These are phyloP conservation scores for Epichloe uncinata DNA, from an alignment of 2,329 filamentous ascomycete genomes.

Conservation along the genomic window DNA sequence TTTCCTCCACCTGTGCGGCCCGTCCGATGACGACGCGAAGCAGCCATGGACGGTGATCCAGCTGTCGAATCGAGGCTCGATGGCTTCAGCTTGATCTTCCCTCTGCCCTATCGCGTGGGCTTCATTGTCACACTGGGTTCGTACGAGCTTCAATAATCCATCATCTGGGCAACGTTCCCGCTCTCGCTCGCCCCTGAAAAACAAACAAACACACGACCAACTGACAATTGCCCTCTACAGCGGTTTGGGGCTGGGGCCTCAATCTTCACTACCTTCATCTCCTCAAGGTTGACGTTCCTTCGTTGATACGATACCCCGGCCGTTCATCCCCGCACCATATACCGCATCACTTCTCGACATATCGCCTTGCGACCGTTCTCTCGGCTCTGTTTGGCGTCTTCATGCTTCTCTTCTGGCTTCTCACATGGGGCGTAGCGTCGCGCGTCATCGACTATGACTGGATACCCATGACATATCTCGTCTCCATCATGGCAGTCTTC, in stretches of 20 bases:
- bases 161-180: neutral
- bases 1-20: neutral
- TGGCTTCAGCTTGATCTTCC: conserved; percentile 74
- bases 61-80: conserved; percentile 61
- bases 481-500: conserved; percentile 58
- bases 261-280: conserved; percentile 80
- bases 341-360: conserved; percentile 69
- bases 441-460: conserved; percentile 70
- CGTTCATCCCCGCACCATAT: conserved; percentile 57
- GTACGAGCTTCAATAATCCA: conserved; percentile 12
- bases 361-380: conserved; percentile 69
- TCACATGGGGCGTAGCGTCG: conserved; percentile 56
- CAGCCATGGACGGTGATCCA: conserved; percentile 58
- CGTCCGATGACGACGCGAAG: conserved; percentile 5
- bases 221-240: conserved; percentile 31
- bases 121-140: conserved; percentile 74
- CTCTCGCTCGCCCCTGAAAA: neutral
- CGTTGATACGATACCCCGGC: conserved; percentile 73
- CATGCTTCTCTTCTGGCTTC: conserved; percentile 69
- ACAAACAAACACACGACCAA: neutral
- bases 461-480: conserved; percentile 73
- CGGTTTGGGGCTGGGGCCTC: conserved; percentile 87
- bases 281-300: conserved; percentile 74
- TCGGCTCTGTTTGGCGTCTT: conserved; percentile 58
- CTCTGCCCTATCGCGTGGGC: conserved; percentile 79